A percentile compares a stretch with the other conserved stretches of the same genome.
phyloP scores from a whole-genome alignment of 2,329 filamentous ascomycete species.

The Sclerotiophoma versabilis region DNA sequence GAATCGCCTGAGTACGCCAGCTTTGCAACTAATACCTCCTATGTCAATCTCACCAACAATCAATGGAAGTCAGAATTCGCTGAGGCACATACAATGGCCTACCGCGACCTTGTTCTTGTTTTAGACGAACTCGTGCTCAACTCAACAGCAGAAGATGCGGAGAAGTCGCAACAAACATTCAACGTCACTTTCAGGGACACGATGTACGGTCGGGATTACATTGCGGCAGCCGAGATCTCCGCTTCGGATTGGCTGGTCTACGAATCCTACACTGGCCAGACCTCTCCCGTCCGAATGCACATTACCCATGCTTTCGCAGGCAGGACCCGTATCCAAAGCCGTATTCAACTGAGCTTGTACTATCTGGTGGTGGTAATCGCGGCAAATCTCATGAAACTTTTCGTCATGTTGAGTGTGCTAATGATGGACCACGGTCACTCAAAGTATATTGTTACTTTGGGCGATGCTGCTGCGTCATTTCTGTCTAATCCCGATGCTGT shows the following conservation, averaged over 20 bases:
- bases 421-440: background rate
- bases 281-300: background rate
- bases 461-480: background rate
- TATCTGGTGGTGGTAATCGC: conserved; percentile 29
- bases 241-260: background rate
- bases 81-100: background rate
- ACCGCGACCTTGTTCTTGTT: background rate
- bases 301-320: conserved; percentile 14
- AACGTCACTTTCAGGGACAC: background rate
- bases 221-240: background rate
- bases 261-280: no score
- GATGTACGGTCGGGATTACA: background rate
- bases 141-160: no score
- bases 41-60: background rate
- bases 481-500: background rate
- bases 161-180: background rate
- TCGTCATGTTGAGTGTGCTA: conserved; percentile 17
- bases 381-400: conserved; percentile 19
- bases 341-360: conserved; percentile 25
- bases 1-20: background rate
- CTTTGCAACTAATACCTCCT: background rate
- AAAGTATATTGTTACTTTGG: background rate
- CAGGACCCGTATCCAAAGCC: background rate
- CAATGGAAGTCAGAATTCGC: background rate
- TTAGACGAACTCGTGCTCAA: background rate